These are phyloP conservation scores for Luffa aegyptiaca DNA, from an alignment of 306 rosid genomes.

Conservation along the genomic window DNA sequence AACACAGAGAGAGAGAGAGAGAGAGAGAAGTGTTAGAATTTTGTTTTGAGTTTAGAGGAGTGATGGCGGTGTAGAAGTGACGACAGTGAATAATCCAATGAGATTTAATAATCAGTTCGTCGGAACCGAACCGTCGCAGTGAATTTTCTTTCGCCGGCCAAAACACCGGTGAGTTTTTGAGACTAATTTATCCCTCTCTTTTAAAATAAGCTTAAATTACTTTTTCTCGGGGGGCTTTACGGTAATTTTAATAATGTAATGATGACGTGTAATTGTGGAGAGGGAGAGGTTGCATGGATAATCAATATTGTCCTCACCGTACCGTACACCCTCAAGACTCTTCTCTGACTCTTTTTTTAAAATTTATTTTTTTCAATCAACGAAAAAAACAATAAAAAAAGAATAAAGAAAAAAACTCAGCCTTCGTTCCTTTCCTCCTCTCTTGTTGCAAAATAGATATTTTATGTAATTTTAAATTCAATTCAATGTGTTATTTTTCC, in stretches of 20 bases:
- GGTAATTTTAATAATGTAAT: not conserved
- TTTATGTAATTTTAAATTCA: too few species aligned
- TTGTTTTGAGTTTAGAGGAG: not conserved
- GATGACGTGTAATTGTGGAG: not conserved
- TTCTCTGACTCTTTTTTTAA: not conserved
- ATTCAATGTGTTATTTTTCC: too few species aligned
- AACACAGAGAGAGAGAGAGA: not conserved
- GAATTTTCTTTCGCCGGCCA: not conserved
- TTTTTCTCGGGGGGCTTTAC: not conserved
- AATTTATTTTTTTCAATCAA: not conserved
- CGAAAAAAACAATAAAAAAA: not conserved
- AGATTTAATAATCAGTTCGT: not conserved
- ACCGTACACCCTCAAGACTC: not conserved
- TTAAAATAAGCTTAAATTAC: not conserved
- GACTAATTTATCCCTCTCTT: not conserved
- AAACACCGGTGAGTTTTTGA: conserved; percentile 12
- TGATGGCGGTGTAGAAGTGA: not conserved
- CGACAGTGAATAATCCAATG: conserved; percentile 5
- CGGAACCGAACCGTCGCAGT: not conserved
- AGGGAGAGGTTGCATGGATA: conserved; percentile 1
- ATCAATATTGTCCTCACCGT: not conserved
- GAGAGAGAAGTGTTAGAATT: not conserved
- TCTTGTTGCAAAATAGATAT: too few species aligned
- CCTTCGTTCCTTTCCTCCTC: too few species aligned
- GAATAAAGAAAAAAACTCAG: too few species aligned